Percentiles rank a stretch among this genome's conserved stretches.
phyloP scores from a whole-genome alignment of 2,329 filamentous ascomycete genomes.

The Pseudocercospora eumusae region DNA sequence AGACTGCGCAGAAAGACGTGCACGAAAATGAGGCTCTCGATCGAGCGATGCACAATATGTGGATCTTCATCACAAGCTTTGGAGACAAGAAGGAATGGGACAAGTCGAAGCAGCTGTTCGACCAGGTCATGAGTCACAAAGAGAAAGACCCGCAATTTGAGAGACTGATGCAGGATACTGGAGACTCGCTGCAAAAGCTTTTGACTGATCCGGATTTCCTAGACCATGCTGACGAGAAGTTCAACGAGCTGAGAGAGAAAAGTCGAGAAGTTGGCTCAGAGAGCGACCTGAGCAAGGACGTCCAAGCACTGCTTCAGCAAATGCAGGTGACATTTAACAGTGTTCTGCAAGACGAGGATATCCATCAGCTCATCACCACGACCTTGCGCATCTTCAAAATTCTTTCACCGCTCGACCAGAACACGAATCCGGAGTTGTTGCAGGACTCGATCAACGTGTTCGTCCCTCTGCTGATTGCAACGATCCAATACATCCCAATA shows the following conservation, averaged over 20 bases:
- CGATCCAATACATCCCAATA: conserved; percentile 84
- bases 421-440: conserved; percentile 70
- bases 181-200: conserved; percentile 74
- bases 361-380: conserved; percentile 68
- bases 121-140: conserved; percentile 71
- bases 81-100: conserved; percentile 75
- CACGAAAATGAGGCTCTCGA: conserved; percentile 74
- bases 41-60: conserved; percentile 74
- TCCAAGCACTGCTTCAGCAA: conserved; percentile 71
- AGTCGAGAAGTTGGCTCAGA: conserved; percentile 61
- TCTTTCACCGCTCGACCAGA: conserved; percentile 65
- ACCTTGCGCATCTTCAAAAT: conserved; percentile 66
- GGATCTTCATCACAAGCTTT: conserved; percentile 76
- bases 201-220: conserved; percentile 85
- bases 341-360: conserved; percentile 69
- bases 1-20: conserved; percentile 68
- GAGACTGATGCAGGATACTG: conserved; percentile 70
- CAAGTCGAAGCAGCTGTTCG: conserved; percentile 67
- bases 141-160: conserved; percentile 82
- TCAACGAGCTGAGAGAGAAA: conserved; percentile 60
- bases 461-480: conserved; percentile 72
- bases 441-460: conserved; percentile 78
- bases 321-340: conserved; percentile 67
- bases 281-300: conserved; percentile 68
- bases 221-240: conserved; percentile 68